Evolutionary conservation across 1,284 basidiomycete species (phyloP).

Genomic region (Ceratobasidium sp.): DNA sequence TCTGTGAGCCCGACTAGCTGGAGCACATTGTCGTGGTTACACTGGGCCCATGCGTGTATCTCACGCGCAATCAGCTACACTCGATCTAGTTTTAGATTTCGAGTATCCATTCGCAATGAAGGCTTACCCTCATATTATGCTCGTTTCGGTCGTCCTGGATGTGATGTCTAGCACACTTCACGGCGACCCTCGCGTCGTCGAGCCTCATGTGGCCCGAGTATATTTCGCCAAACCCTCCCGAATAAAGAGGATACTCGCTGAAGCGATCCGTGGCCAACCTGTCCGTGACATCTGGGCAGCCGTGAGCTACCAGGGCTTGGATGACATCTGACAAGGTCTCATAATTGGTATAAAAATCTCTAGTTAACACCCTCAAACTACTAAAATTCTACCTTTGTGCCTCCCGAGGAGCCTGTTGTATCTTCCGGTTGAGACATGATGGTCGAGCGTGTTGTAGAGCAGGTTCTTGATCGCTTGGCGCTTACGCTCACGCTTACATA

Average conservation of each 20-base stretch:
- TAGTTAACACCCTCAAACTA: too few relatives aligned
- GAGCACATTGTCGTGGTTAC: not conserved
- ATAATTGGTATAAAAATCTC: too few relatives aligned
- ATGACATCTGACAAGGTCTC: not conserved
- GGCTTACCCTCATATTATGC: not conserved
- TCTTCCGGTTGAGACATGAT: too few relatives aligned
- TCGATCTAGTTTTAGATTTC: not conserved
- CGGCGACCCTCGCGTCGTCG: not conserved
- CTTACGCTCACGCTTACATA: too few relatives aligned
- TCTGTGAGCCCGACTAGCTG: not conserved
- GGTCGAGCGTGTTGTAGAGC: too few relatives aligned
- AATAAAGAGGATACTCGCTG: not conserved
- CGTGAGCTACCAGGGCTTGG: not conserved
- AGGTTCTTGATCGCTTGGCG: too few relatives aligned
- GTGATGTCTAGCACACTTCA: not conserved
- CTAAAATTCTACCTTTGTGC: too few relatives aligned
- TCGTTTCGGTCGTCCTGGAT: not conserved
- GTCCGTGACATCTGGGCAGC: not conserved
- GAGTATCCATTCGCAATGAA: not conserved
- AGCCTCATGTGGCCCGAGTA: not conserved
- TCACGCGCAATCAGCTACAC: not conserved
- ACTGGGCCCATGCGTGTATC: not conserved
- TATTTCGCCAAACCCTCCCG: slow-evolving; percentile 10
- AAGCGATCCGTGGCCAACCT: not conserved
- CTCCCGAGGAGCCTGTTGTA: too few relatives aligned